Evolutionary conservation across 805 yeast genomes (phyloP).

Genomic region (Nakazawaea ernobii): DNA sequence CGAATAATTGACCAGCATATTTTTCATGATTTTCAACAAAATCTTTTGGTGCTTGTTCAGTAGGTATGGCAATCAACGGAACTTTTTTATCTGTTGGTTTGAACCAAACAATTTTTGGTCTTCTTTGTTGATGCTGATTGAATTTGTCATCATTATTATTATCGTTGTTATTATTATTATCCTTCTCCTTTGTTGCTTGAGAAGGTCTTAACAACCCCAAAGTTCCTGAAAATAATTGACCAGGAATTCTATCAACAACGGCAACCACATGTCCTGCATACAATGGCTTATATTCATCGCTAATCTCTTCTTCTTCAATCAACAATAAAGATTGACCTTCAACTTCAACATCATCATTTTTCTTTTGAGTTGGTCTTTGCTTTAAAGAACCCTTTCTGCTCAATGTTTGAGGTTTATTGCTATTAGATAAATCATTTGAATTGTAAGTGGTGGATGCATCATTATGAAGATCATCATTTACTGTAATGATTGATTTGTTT

Average conservation of each 20-base stretch:
- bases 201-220: slow-evolving; percentile 92
- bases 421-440: slow-evolving; percentile 20
- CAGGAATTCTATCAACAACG: slow-evolving; percentile 94
- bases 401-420: slow-evolving; percentile 31
- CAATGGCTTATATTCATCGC: slow-evolving; percentile 86
- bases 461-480: slow-evolving; percentile 68
- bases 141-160: slow-evolving; percentile 24
- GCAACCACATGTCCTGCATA: slow-evolving; percentile 99
- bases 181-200: slow-evolving; percentile 78
- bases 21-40: slow-evolving; percentile 88
- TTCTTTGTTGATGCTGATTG: slow-evolving; percentile 23
- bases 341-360: slow-evolving; percentile 96
- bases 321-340: slow-evolving; percentile 92
- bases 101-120: slow-evolving; percentile 97
- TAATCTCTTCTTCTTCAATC: slow-evolving; percentile 93
- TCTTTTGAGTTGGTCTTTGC: slow-evolving; percentile 95
- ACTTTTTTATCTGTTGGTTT: slow-evolving; percentile 98
- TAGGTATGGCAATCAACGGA: slow-evolving; percentile 96
- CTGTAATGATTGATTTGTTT: slow-evolving; percentile 29
- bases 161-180: slow-evolving; percentile 34
- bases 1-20: slow-evolving; percentile 77
- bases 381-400: slow-evolving; percentile 86
- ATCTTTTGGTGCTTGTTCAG: slow-evolving; percentile 95
- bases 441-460: slow-evolving; percentile 61
- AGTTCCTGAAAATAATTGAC: slow-evolving; percentile 93